These are phyloP conservation scores for Balakata baccata DNA, from an alignment of 345 rosid species.

Conservation along the genomic window DNA sequence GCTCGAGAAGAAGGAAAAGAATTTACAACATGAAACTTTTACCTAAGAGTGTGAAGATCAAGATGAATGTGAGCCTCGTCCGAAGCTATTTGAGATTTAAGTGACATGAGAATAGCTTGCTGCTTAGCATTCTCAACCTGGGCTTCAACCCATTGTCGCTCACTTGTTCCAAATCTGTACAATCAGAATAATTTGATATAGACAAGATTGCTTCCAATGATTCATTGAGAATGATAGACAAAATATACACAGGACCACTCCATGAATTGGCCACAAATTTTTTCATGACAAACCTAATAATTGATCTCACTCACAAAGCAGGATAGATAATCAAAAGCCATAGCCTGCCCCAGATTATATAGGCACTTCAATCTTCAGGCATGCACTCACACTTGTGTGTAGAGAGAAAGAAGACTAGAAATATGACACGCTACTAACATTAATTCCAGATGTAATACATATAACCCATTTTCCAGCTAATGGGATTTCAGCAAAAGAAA, in stretches of 20 bases:
- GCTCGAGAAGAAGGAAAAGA: neutral
- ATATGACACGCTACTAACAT: neutral
- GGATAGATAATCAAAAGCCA: conserved; percentile 2
- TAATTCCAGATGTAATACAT: neutral
- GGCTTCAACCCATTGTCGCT: conserved; percentile 98
- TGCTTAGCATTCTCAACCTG: conserved; percentile 96
- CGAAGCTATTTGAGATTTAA: conserved; percentile 83
- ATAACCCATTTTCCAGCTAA: neutral
- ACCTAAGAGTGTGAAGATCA: conserved; percentile 94
- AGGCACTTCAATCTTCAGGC: neutral
- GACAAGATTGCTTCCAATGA: neutral
- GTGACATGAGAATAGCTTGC: conserved; percentile 78
- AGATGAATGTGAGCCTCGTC: conserved; percentile 97
- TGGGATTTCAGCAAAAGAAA: neutral
- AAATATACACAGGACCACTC: neutral
- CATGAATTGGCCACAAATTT: neutral
- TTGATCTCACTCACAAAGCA: neutral
- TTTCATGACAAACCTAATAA: neutral
- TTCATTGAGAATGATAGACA: neutral
- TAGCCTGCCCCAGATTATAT: neutral
- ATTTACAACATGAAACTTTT: conserved; percentile 8
- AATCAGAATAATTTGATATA: conserved; percentile 12
- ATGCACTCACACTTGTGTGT: neutral
- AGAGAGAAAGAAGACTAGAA: neutral
- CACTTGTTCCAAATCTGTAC: conserved; percentile 88